Conservation (phyloP, 1,284 basidiomycete genomes). For the Phellopilus nigrolimitatus region DNA sequence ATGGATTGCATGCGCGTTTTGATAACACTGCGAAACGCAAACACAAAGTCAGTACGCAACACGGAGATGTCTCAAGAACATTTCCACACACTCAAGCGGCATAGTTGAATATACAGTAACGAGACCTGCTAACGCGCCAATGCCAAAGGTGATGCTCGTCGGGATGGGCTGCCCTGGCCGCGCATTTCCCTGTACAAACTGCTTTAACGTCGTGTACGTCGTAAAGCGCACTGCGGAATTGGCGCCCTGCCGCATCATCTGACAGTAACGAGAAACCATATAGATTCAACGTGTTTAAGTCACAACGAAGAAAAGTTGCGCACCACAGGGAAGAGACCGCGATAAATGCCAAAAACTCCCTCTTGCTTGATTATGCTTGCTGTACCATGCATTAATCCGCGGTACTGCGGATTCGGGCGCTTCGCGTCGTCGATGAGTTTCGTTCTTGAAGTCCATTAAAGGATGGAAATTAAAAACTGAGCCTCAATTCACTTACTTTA, state of each 20-base stretch:
- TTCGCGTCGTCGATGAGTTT: slow-evolving; percentile 96
- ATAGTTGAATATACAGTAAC: slow-evolving; percentile 95
- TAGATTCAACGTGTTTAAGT: not conserved
- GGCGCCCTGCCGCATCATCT: slow-evolving; percentile 98
- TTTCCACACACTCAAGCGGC: slow-evolving; percentile 77
- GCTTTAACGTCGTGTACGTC: slow-evolving; percentile 90
- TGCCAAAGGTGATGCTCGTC: slow-evolving; percentile 86
- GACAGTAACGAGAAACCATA: slow-evolving; percentile 12
- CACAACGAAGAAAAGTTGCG: slow-evolving; percentile 30
- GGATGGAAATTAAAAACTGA: not conserved
- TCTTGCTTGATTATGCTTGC: slow-evolving; percentile 79
- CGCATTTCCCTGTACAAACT: slow-evolving; percentile 82
- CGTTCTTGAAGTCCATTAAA: slow-evolving; percentile 53
- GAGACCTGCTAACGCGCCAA: slow-evolving; percentile 89
- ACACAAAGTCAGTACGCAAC: no score
- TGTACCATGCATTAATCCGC: slow-evolving; percentile 87
- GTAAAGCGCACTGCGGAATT: slow-evolving; percentile 98
- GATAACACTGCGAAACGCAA: slow-evolving; percentile 71
- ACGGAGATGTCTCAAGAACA: slow-evolving; percentile 8
- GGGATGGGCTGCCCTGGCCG: slow-evolving; percentile 85
- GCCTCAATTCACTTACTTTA: slow-evolving; percentile 91
- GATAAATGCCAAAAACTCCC: slow-evolving; percentile 80
- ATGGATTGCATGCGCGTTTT: slow-evolving; percentile 98
- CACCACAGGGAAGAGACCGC: slow-evolving; percentile 92
- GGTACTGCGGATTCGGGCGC: slow-evolving; percentile 77